Evolutionary conservation across 1,284 basidiomycete species (phyloP), one percentile per base, ranked within the genome.

Genomic region (Tremellales sp.): DNA sequence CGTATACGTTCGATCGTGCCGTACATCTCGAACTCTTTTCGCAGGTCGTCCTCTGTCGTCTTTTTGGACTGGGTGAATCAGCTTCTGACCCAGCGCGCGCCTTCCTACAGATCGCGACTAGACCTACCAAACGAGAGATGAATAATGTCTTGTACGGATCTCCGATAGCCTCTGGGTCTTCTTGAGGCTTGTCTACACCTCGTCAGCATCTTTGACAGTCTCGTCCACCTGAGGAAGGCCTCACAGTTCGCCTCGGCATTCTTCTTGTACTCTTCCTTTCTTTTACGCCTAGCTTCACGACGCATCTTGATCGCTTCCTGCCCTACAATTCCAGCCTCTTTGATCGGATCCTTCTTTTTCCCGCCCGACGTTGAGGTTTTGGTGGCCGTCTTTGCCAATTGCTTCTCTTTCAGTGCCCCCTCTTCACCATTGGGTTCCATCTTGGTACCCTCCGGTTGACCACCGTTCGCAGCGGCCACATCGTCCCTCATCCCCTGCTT

Each of bases 71-170:
- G 59, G 6, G 29, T 26, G 24, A 25, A 41, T 43, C 33, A 31
- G 29, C 48, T 17, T 17, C 24, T n/a, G n/a, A n/a, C 45, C 39
- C 33, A 25, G 40, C 19, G 15, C 37, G 3, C 17, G 17, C 5
- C 22, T 23, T 19, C 31, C 23, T 6, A 6, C 29, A 31, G 7
- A 43, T 25, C 5, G 33, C 6, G 23, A 33, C 37, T 37, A 46
- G 35, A 73, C 80, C 44, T 68, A 91, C 89, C 67, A 99, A 76
- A 56, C 93, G 84, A 23, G 92, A 87, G 54, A 98, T 89, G 75
- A 99, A 99, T 10, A 99, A 79, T 0, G 96, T 98, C 74, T 97
- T 97, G 78, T 97, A 99, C 3, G 96, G 94, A 67, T 99, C 96
- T 1, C 96, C 93, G 26, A 85, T 79, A n/a, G 91, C 93, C 67